These are phyloP conservation scores for Talinum fruticosum DNA, from an alignment of 148 eudicot species.

Conservation along the genomic window DNA sequence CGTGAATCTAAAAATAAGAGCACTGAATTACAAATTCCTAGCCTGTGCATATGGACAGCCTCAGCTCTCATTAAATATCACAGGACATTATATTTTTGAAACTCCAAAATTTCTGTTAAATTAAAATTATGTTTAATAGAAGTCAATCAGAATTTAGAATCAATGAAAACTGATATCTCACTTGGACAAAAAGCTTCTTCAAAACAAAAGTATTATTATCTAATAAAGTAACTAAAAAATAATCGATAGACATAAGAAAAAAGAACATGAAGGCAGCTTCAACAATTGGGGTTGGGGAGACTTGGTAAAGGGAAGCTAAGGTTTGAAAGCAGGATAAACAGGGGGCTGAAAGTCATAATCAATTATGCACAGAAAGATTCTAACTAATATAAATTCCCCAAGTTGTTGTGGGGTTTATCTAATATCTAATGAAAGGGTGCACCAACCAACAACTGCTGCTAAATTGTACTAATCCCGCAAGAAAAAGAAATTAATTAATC, in stretches of 20 bases:
- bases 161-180: background rate
- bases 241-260: background rate
- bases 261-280: background rate
- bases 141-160: background rate
- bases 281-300: background rate
- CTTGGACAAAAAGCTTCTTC: background rate
- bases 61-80: background rate
- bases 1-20: background rate
- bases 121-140: background rate
- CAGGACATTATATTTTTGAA: background rate
- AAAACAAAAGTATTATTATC: conserved; percentile 1
- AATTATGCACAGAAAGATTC: conserved; percentile 4
- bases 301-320: conserved; percentile 3
- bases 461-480: background rate
- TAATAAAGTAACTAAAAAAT: background rate
- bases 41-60: background rate
- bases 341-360: conserved; percentile 2
- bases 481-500: background rate
- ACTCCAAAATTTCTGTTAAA: background rate
- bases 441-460: conserved; percentile 30
- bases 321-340: background rate
- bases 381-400: conserved; percentile 17
- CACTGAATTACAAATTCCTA: background rate
- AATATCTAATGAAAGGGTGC: conserved; percentile 15
- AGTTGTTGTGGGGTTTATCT: conserved; percentile 14